Percentiles rank a stretch among this genome's conserved stretches.
Conservation (phyloP, 495 filamentous ascomycete species). For the Aspergillus steynii region DNA sequence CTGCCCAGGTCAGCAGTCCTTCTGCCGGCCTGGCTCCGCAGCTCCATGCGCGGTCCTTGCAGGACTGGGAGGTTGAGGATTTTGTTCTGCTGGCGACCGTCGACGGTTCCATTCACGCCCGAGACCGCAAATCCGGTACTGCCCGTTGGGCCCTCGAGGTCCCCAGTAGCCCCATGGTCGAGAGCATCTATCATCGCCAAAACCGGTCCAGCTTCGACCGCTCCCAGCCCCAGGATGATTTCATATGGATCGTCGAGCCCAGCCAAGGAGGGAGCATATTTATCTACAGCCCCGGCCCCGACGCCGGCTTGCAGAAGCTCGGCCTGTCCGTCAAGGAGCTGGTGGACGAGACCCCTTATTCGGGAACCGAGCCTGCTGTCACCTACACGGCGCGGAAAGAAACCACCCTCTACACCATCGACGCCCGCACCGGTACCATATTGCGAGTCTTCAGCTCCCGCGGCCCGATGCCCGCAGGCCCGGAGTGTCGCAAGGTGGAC, state of each 20-base stretch:
- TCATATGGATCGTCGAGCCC: conserved; percentile 96
- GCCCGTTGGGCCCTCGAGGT: conserved; percentile 81
- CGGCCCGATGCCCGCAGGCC: conserved; percentile 49
- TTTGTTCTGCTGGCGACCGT: conserved; percentile 99
- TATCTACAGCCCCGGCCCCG: conserved; percentile 68
- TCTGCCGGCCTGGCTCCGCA: conserved; percentile 75
- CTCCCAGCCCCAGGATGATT: conserved; percentile 69
- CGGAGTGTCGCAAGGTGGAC: conserved; percentile 55
- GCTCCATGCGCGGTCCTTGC: conserved; percentile 87
- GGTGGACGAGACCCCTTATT: conserved; percentile 67
- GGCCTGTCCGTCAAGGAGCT: conserved; percentile 78
- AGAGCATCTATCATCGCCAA: conserved; percentile 78
- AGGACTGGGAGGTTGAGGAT: conserved; percentile 99
- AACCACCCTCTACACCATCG: conserved; percentile 77
- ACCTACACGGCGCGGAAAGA: conserved; percentile 81
- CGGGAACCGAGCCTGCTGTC: conserved; percentile 65
- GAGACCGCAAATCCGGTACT: conserved; percentile 81
- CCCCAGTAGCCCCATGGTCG: conserved; percentile 78
- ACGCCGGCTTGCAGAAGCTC: conserved; percentile 61
- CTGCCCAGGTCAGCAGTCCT: conserved; percentile 62
- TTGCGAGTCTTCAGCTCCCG: conserved; percentile 63
- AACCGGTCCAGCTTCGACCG: conserved; percentile 63
- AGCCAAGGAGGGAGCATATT: conserved; percentile 87
- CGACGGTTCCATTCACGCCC: conserved; percentile 92
- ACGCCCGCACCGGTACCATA: conserved; percentile 79